Percentiles rank a stretch among this genome's conserved stretches.
These are phyloP conservation scores for Hsuehochloa calcarea DNA, from an alignment of 176 grass and related monocot species.

Conservation along the genomic window DNA sequence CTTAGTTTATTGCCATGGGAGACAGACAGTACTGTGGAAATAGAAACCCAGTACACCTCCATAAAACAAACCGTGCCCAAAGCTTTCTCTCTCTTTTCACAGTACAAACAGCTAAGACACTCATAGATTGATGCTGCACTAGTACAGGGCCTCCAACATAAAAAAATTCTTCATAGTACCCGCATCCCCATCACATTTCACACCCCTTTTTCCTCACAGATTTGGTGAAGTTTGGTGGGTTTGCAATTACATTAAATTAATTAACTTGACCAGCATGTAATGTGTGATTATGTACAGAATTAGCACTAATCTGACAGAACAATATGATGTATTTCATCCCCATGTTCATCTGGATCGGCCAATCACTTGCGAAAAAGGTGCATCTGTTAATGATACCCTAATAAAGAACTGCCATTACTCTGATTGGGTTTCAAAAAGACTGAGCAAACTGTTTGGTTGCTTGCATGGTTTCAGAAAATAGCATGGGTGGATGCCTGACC, in stretches of 20 bases:
- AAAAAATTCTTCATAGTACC: not conserved
- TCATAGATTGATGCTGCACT: not conserved
- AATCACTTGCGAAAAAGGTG: not conserved
- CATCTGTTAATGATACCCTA: not conserved
- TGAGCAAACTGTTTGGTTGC: not conserved
- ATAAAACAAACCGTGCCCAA: constrained; percentile 1
- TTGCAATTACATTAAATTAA: not conserved
- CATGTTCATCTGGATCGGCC: not conserved
- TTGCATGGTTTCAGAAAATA: not conserved
- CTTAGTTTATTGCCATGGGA: constrained; percentile 20
- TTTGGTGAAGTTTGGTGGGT: constrained; percentile 6
- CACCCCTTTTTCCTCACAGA: not conserved
- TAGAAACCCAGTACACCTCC: constrained; percentile 17
- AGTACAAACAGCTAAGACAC: constrained; percentile 39
- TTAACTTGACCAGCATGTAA: not conserved
- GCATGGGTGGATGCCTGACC: not conserved
- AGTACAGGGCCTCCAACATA: constrained; percentile 19
- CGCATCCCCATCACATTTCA: not conserved
- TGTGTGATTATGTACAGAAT: not conserved
- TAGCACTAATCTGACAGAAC: not conserved
- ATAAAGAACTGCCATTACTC: not conserved
- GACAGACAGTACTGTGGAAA: constrained; percentile 15
- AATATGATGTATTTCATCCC: not conserved
- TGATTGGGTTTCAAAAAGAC: not conserved
- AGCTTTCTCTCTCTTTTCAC: not conserved